Evolutionary conservation across 2,329 filamentous ascomycete species (phyloP), one percentile per base, ranked within the genome.

Genomic region (Hawksworthiomyces lignivorus): DNA sequence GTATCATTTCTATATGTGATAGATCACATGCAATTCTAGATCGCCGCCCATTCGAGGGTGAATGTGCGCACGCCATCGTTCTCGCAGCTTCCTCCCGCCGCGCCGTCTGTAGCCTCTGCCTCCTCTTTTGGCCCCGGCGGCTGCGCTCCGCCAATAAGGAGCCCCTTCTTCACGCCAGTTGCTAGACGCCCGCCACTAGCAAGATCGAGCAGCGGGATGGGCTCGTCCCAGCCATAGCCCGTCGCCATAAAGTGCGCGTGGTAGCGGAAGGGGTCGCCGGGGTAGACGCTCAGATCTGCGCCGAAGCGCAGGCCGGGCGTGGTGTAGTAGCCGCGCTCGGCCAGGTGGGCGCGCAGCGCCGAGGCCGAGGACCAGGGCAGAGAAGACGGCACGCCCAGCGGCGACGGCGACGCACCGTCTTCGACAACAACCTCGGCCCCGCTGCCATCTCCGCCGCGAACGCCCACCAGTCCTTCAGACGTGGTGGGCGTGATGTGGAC

Each of bases 131-230:
- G 31, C 27, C 5, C 20, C 37, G 15, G 2, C 18, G 61, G 55
- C 41, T 73, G 65, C 52, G 75, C 70, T 0, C 87, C 88, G 7
- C 89, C 90, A 44, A 98, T 73, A 41, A 98, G 66, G 54, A 88
- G 96, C 0, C 87, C 86, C 64, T 98, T 98, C 71, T 98, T 98
- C 17, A 97, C 92, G 37, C 87, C 87, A 3, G 92, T 97, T 0
- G 89, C 92, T 48, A 98, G 62, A 52, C 92, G 74, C 5, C 92
- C 92, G 7, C 87, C 88, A 17, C 81, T 84, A 14, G 97, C 82
- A 12, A 98, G 68, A 51, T 95, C 85, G 51, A 96, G 73, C 55
- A 97, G 68, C 28, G 84, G 75, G 43, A 98, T 82, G 52, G 88
- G 79, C 54, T 95, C 78, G 47, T 96, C 80, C 87, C 88, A 97